Base-by-base conservation (phyloP, 495 filamentous ascomycete species). In the Aspergillus leporis region DNA sequence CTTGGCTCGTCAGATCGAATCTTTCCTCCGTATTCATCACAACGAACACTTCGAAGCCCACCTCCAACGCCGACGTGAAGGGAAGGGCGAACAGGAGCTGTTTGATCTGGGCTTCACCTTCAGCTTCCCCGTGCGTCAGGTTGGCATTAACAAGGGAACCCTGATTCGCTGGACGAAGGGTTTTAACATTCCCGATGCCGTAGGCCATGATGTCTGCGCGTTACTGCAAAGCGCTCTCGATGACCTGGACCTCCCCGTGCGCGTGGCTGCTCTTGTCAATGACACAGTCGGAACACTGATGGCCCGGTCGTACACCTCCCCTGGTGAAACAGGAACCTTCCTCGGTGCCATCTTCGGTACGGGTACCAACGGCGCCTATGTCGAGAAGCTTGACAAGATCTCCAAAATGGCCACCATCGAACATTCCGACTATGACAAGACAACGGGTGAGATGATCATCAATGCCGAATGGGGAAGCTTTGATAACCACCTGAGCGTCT, bases 401-500 rank as follows among this genome's bases (percentile, higher is more conserved):
- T 78, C 72, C 46, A 83, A 83, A 66, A 66, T 83, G 46, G 53
- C 64, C 32, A 62, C 68, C 13, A 77, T 78, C 47, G 70, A 80
- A 51, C 73, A 74, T 54, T 76, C 73, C 28, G 81, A 87, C 21
- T 95, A 89, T 63, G 92, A 98, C 72, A 84, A 82, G 48, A 86
- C 84, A 4, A 95, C 93, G 0, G 92, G 92, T 19, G 84, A 93
- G 55, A 98, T 98, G 94, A 91, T 98, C 55, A 85, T 98, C 71
- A 98, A 98, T 74, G 93, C 91, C 3, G 94, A 98, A 76, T 98
- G 94, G 94, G 94, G 94, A 54, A 95, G 90, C 57, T 98, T 98
- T 66, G 94, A 98, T 75, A 98, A 98, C 78, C 82, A 88, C 61
- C 82, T 98, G 62, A 87, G 83, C 59, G 88, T 94, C 48, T 80